Evolutionary conservation across 2,329 filamentous ascomycete genomes (phyloP).

Genomic region (Ophiostoma novo-ulmi): DNA sequence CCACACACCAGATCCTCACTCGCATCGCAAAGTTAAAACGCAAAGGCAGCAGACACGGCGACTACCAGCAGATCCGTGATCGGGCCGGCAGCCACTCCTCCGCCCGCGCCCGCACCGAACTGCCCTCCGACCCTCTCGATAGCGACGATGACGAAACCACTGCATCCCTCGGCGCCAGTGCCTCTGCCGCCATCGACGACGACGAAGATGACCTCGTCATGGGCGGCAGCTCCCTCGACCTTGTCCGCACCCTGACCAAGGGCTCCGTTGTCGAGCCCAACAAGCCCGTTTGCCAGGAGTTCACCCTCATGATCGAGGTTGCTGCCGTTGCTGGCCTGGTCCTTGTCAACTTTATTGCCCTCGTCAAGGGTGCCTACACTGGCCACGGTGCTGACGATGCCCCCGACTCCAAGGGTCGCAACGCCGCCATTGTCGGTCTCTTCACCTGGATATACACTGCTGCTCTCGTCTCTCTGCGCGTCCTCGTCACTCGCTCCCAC

Average conservation of each 20-base stretch:
- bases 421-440: constrained; percentile 62
- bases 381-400: constrained; percentile 42
- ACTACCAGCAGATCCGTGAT: constrained; percentile 23
- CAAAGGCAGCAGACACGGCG: constrained; percentile 3
- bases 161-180: constrained; percentile 14
- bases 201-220: constrained; percentile 54
- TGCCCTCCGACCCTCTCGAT: constrained; percentile 42
- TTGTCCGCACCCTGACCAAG: constrained; percentile 57
- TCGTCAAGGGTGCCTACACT: constrained; percentile 57
- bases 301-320: constrained; percentile 68
- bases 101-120: constrained; percentile 44
- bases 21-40: constrained; percentile 50
- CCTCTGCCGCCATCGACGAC: constrained; percentile 18
- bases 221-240: constrained; percentile 47
- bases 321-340: constrained; percentile 68
- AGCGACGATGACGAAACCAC: constrained; percentile 50
- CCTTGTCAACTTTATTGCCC: constrained; percentile 59
- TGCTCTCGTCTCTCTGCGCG: constrained; percentile 64
- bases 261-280: constrained; percentile 67
- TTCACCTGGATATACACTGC: constrained; percentile 77
- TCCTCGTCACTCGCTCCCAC: constrained; percentile 61
- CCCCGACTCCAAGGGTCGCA: constrained; percentile 34
- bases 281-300: constrained; percentile 66
- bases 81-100: constrained; percentile 25
- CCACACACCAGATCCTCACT: constrained; percentile 54